Percentiles rank a stretch among this genome's conserved stretches.
phyloP scores from a whole-genome alignment of 2,329 filamentous ascomycete species.

The Ilyonectria robusta region DNA sequence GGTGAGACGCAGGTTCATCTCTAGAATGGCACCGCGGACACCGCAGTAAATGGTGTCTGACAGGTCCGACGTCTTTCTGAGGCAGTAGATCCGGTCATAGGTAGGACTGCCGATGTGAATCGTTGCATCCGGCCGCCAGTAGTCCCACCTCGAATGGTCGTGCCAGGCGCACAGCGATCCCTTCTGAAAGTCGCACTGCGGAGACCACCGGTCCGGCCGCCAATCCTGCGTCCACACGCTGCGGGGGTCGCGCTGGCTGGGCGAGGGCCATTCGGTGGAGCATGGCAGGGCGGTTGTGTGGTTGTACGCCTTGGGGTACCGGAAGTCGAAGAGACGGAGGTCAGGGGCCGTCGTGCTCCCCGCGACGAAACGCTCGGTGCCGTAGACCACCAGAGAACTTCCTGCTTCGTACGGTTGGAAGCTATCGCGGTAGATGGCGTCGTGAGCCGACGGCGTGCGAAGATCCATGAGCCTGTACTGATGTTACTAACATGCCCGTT shows the following conservation, averaged over 20 bases:
- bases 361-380: slow-evolving; percentile 65
- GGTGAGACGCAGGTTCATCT: slow-evolving; percentile 54
- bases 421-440: slow-evolving; percentile 67
- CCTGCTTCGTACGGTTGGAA: slow-evolving; percentile 63
- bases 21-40: slow-evolving; percentile 62
- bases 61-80: slow-evolving; percentile 62
- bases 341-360: slow-evolving; percentile 61
- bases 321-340: slow-evolving; percentile 69
- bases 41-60: slow-evolving; percentile 66
- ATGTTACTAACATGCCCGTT: slow-evolving; percentile 5
- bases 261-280: slow-evolving; percentile 54
- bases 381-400: slow-evolving; percentile 65
- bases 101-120: slow-evolving; percentile 58
- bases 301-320: slow-evolving; percentile 63
- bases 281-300: slow-evolving; percentile 66
- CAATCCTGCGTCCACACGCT: slow-evolving; percentile 30
- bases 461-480: slow-evolving; percentile 62
- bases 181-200: slow-evolving; percentile 53
- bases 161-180: slow-evolving; percentile 64
- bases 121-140: slow-evolving; percentile 65
- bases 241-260: slow-evolving; percentile 36
- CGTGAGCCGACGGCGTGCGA: slow-evolving; percentile 62
- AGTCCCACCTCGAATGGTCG: slow-evolving; percentile 56
- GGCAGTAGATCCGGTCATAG: slow-evolving; percentile 59
- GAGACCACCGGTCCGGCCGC: slow-evolving; percentile 27